Conservation (phyloP, 306 rosid species). For the Dalbergia cochinchinensis region DNA sequence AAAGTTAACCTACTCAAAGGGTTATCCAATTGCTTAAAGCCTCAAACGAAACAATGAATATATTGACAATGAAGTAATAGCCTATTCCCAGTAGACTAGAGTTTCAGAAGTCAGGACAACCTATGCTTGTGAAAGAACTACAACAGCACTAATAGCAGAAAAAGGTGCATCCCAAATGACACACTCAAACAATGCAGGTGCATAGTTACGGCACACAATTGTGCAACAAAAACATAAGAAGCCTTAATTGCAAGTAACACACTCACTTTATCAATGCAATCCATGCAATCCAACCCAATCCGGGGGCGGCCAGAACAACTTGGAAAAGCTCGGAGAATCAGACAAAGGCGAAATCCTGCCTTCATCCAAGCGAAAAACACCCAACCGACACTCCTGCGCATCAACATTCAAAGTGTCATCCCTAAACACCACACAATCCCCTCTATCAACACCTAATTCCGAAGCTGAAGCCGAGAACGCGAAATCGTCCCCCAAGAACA, state of each 20-base stretch:
- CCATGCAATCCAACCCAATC: constrained; percentile 56
- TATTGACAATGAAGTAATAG: constrained; percentile 5
- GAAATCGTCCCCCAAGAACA: constrained; percentile 83
- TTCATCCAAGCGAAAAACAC: constrained; percentile 63
- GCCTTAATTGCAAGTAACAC: neutral
- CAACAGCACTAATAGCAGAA: neutral
- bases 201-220: neutral
- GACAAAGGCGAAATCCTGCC: constrained; percentile 57
- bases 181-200: neutral
- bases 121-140: neutral
- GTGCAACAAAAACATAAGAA: constrained; percentile 8
- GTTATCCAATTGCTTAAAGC: neutral
- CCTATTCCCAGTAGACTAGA: neutral
- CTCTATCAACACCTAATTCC: constrained; percentile 58
- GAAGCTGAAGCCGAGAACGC: constrained; percentile 64
- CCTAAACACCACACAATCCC: constrained; percentile 71
- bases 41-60: neutral
- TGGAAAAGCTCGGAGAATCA: constrained; percentile 55
- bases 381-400: constrained; percentile 52
- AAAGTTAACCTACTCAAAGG: neutral
- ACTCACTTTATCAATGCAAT: constrained; percentile 8
- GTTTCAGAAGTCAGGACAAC: neutral
- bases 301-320: constrained; percentile 85
- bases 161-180: neutral
- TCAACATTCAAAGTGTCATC: constrained; percentile 52